Evolutionary conservation across 495 filamentous ascomycete genomes (phyloP).

Genomic region (Coniosporium apollinis): DNA sequence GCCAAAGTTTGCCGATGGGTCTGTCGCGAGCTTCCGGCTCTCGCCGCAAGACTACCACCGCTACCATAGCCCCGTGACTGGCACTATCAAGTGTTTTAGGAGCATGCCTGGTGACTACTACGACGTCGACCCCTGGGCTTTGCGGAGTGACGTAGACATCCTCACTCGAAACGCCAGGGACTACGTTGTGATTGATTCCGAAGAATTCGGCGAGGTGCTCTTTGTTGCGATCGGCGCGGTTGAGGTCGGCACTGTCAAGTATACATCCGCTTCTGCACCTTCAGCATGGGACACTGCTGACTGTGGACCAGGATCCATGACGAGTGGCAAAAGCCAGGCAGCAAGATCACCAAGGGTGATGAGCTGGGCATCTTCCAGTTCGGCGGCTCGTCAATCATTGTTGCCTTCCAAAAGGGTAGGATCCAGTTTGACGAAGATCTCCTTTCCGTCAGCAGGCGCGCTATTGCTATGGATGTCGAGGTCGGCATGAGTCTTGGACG

Average conservation of each 20-base stretch:
- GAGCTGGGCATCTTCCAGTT: constrained; percentile 28
- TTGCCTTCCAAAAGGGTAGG: constrained; percentile 23
- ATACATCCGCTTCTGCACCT: constrained; percentile 3
- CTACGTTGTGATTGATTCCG: no score
- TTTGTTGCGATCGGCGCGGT: no score
- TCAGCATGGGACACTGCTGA: no score
- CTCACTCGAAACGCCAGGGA: no score
- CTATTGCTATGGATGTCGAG: constrained; percentile 18
- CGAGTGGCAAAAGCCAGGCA: constrained; percentile 15
- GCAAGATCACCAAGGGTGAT: constrained; percentile 23
- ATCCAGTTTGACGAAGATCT: constrained; percentile 28
- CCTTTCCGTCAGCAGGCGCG: constrained; percentile 10
- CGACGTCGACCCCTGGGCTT: no score
- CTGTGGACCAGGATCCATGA: constrained; percentile 21
- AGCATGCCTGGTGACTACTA: no score
- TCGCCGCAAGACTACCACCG: constrained; percentile 32
- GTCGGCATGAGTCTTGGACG: no score
- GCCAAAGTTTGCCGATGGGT: constrained; percentile 22
- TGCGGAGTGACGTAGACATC: no score
- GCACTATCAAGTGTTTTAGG: not conserved
- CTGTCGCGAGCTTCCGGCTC: constrained; percentile 27
- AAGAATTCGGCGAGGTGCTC: no score
- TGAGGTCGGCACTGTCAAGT: constrained; percentile 20
- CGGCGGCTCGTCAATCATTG: constrained; percentile 27
- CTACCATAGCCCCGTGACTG: constrained; percentile 30